Base-by-base conservation (phyloP, 2,329 filamentous ascomycete genomes). In the Sporothrix curviconia region DNA sequence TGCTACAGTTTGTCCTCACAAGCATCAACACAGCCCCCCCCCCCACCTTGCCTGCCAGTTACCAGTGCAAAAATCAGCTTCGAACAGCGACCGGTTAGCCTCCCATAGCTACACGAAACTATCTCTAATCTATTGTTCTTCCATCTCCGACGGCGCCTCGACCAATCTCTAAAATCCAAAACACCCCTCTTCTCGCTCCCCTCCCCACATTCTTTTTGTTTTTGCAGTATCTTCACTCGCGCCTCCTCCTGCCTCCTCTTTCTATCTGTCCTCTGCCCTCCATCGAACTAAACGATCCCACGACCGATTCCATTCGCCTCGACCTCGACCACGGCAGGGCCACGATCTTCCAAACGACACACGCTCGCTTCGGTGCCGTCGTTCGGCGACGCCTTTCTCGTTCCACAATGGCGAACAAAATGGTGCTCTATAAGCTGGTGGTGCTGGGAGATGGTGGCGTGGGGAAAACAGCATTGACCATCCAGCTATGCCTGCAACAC, bases 401-500 rank as follows among this genome's bases (percentile, higher is more conserved):
- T 39, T 39, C 28, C 65, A 78, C 69, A 72, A 94, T 94, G 90
- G 85, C 89, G 76, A 89, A 89, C 69, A 92, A 92, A 80, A 95
- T 95, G 90, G 92, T 91, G 70, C 77, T 95, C 72, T 95, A 96
- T 79, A 95, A 95, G 77, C 76, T 96, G 81, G 91, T 96, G 83
- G 91, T 96, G 76, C 78, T 96, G 63, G 92, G 91, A 67, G 91
- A 96, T 72, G 91, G 91, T 76, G 91, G 91, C 74, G 91, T 96
- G 61, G 91, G 91, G 66, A 96, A 96, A 76, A 96, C 91, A 53
- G 91, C 91, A 68, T 78, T 96, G 70, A 96, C 91, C 59, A 96
- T 96, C 70, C 91, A 99, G 85, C 81, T 99, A 67, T 97, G 94
- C 73, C 77, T 97, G 69, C 95, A 97, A 74, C 94, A 99, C 75